Percentiles rank a stretch among this genome's conserved stretches.
Evolutionary conservation across 2,329 filamentous ascomycete species (phyloP).

Genomic region (Clonostachys rhizophaga): DNA sequence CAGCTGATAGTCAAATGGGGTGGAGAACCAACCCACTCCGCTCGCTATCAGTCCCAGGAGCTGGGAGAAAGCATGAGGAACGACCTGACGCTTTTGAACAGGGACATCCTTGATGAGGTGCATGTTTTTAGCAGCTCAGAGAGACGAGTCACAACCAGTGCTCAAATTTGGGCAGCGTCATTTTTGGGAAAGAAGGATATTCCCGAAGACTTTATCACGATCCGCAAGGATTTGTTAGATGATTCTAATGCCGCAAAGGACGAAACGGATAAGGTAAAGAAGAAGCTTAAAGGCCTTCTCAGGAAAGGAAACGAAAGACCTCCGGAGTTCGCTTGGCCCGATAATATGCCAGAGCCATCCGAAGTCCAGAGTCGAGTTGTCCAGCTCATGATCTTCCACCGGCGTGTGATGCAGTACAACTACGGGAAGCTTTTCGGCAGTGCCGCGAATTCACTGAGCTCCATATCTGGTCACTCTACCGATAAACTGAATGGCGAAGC

Average conservation of each 20-base stretch:
- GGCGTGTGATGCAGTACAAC: slow-evolving; percentile 91
- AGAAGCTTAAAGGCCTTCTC: slow-evolving; percentile 91
- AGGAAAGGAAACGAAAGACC: slow-evolving; percentile 91
- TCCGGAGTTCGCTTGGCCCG: slow-evolving; percentile 96
- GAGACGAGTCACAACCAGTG: slow-evolving; percentile 87
- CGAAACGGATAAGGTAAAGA: slow-evolving; percentile 99
- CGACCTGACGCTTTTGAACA: slow-evolving; percentile 87
- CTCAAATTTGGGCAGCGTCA: slow-evolving; percentile 89
- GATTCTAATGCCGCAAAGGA: slow-evolving; percentile 98
- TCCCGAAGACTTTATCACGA: slow-evolving; percentile 77
- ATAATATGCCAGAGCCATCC: slow-evolving; percentile 89
- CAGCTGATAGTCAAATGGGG: slow-evolving; percentile 99
- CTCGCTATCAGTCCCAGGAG: slow-evolving; percentile 92
- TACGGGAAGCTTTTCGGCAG: slow-evolving; percentile 73
- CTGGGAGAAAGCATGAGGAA: slow-evolving; percentile 94
- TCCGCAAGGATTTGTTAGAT: slow-evolving; percentile 91
- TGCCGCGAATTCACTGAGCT: slow-evolving; percentile 57
- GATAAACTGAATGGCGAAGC: slow-evolving; percentile 37
- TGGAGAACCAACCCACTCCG: slow-evolving; percentile 95
- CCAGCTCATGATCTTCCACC: slow-evolving; percentile 96
- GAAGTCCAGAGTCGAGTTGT: slow-evolving; percentile 90
- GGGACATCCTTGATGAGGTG: slow-evolving; percentile 87
- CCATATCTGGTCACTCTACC: slow-evolving; percentile 45
- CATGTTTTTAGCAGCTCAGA: slow-evolving; percentile 96
- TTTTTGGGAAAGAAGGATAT: slow-evolving; percentile 87